These are phyloP conservation scores for Saxophila tyrrhenica DNA, from an alignment of 495 filamentous ascomycete genomes.

Conservation along the genomic window DNA sequence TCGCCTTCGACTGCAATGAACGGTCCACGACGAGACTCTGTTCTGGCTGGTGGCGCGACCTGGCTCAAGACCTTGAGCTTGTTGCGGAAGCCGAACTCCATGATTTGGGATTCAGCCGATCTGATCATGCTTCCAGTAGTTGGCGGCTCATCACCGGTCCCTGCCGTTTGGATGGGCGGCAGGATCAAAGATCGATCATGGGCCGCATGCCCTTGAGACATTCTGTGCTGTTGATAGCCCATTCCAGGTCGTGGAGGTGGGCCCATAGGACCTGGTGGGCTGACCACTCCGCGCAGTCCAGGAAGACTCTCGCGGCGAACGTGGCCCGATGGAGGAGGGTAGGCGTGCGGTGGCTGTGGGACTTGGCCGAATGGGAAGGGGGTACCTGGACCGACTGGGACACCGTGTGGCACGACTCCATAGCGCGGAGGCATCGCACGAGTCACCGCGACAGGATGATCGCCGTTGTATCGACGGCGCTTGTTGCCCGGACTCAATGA, in stretches of 20 bases:
- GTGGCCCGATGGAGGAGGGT: not conserved
- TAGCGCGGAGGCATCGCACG: constrained; percentile 8
- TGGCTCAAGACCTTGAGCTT: constrained; percentile 60
- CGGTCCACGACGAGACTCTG: constrained; percentile 48
- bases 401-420: not conserved
- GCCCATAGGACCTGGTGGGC: constrained; percentile 23
- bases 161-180: constrained; percentile 43
- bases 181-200: constrained; percentile 28
- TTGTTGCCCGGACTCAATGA: constrained; percentile 25
- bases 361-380: constrained; percentile 16
- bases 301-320: constrained; percentile 13
- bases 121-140: not conserved
- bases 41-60: constrained; percentile 52
- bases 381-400: constrained; percentile 11
- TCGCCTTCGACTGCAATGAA: constrained; percentile 77
- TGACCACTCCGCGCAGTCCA: constrained; percentile 13
- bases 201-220: constrained; percentile 12
- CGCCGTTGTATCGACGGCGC: constrained; percentile 23
- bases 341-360: constrained; percentile 1
- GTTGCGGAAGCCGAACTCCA: constrained; percentile 22
- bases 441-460: not conserved
- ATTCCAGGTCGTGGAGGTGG: constrained; percentile 16
- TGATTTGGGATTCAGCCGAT: constrained; percentile 28
- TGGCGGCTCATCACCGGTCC: not conserved
- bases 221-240: constrained; percentile 18